phyloP scores from a whole-genome alignment of 148 eudicot species.

The Chenopodium formosanum region DNA sequence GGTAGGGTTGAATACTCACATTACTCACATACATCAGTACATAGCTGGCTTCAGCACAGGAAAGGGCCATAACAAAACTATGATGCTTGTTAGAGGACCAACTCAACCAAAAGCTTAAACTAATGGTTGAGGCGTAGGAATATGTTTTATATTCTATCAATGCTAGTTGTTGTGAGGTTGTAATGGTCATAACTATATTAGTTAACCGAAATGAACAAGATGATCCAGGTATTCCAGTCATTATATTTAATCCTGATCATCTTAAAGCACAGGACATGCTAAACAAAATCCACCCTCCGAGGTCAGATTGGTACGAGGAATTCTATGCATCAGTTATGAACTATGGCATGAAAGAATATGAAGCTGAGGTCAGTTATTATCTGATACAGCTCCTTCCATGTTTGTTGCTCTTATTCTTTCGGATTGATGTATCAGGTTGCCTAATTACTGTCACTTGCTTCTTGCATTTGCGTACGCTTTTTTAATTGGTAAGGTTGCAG shows the following conservation, averaged over 20 bases:
- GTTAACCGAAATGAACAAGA: neutral
- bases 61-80: neutral
- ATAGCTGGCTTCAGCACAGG: neutral
- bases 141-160: too few relatives aligned
- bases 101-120: too few relatives aligned
- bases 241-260: neutral
- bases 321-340: slow-evolving; percentile 61
- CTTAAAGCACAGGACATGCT: slow-evolving; percentile 44
- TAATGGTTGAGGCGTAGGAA: too few relatives aligned
- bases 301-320: slow-evolving; percentile 88
- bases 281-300: slow-evolving; percentile 63
- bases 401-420: too few relatives aligned
- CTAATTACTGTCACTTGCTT: neutral
- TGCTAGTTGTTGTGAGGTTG: neutral
- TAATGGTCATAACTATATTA: neutral
- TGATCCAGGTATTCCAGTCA: neutral
- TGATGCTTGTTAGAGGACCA: too few relatives aligned
- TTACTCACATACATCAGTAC: neutral
- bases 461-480: neutral
- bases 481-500: slow-evolving; percentile 54
- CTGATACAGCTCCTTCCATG: neutral
- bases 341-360: slow-evolving; percentile 53
- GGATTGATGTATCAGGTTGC: neutral
- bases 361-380: slow-evolving; percentile 57
- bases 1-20: too few relatives aligned